Percentiles rank a stretch among this genome's conserved stretches.
Evolutionary conservation across 208 protist species (phyloP).

Genomic region (Leishmania gerbilli): DNA sequence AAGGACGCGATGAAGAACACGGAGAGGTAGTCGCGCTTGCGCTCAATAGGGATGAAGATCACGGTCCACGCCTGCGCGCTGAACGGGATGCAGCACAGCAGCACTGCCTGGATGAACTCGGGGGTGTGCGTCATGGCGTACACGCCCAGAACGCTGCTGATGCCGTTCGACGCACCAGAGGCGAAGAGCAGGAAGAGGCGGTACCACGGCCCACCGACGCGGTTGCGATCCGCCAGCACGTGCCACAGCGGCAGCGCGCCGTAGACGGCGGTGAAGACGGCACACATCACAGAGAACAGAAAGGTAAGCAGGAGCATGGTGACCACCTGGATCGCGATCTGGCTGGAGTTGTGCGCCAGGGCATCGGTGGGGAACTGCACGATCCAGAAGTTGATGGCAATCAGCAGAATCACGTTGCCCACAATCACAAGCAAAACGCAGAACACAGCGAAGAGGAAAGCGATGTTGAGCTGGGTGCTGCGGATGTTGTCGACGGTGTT

Average conservation of each 20-base stretch:
- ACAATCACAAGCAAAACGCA: conserved; percentile 69
- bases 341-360: conserved; percentile 43
- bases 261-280: conserved; percentile 44
- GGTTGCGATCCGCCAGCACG: conserved; percentile 57
- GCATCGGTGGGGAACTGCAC: conserved; percentile 42
- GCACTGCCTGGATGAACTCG: conserved; percentile 77
- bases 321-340: conserved; percentile 79
- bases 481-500: conserved; percentile 44
- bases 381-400: conserved; percentile 83
- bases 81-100: conserved; percentile 78
- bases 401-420: conserved; percentile 78
- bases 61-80: conserved; percentile 79
- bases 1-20: conserved; percentile 68
- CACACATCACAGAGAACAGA: conserved; percentile 40
- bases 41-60: conserved; percentile 70
- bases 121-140: conserved; percentile 79
- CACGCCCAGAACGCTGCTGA: conserved; percentile 54
- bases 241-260: conserved; percentile 48
- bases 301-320: conserved; percentile 52
- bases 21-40: conserved; percentile 73
- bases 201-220: conserved; percentile 49
- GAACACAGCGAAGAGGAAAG: conserved; percentile 66
- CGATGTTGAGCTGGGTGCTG: conserved; percentile 25
- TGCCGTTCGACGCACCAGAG: conserved; percentile 65
- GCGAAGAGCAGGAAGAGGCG: conserved; percentile 74